phyloP scores from a whole-genome alignment of 345 rosid genomes.

The Nephelium lappaceum region DNA sequence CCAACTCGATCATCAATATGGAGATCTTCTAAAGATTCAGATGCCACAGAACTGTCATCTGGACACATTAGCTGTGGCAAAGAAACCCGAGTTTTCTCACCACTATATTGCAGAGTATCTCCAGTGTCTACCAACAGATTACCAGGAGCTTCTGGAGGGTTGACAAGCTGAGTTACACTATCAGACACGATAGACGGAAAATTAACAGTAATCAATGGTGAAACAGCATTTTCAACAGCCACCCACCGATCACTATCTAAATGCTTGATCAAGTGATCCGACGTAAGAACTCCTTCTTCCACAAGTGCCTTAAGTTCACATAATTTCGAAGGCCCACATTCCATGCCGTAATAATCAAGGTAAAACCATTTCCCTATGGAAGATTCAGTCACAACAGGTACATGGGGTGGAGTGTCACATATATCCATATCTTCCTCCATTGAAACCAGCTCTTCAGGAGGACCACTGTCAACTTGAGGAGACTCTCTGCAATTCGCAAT shows the following conservation, averaged over 20 bases:
- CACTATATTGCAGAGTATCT: constrained; percentile 46
- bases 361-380: constrained; percentile 89
- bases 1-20: constrained; percentile 73
- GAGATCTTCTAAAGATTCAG: constrained; percentile 54
- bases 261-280: constrained; percentile 94
- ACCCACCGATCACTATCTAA: constrained; percentile 89
- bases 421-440: constrained; percentile 99
- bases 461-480: constrained; percentile 47
- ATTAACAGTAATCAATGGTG: constrained; percentile 63
- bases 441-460: constrained; percentile 74
- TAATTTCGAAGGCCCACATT: constrained; percentile 83
- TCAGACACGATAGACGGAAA: constrained; percentile 69
- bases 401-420: constrained; percentile 94
- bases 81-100: constrained; percentile 35
- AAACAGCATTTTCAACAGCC: constrained; percentile 94
- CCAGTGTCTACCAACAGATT: constrained; percentile 68
- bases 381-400: constrained; percentile 55
- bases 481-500: constrained; percentile 44
- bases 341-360: constrained; percentile 85
- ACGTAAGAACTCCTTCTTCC: constrained; percentile 73
- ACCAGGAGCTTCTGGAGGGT: constrained; percentile 98
- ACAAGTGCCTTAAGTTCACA: constrained; percentile 78
- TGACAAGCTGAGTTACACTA: constrained; percentile 66
- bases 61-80: constrained; percentile 16
- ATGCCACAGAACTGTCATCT: constrained; percentile 28